Conservation (phyloP, 768 basidiomycete species). For the Tulasnella sp. region DNA sequence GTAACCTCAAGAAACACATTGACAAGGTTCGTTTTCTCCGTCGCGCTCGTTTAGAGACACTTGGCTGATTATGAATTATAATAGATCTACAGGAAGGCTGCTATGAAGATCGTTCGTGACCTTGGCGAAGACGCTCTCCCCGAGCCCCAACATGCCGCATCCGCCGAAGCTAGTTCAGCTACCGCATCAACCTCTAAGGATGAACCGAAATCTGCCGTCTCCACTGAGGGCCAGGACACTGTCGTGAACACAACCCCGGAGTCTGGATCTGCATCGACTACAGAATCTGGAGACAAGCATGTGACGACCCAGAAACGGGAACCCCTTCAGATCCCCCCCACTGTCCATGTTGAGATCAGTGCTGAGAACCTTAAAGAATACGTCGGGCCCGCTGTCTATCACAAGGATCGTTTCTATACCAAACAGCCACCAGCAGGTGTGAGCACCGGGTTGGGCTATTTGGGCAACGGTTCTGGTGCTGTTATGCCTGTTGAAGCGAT, state of each 20-base stretch:
- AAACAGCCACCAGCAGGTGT: slow-evolving; percentile 83
- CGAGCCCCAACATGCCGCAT: slow-evolving; percentile 47
- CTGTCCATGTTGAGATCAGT: slow-evolving; percentile 75
- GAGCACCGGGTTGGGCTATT: slow-evolving; percentile 89
- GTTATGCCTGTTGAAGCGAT: slow-evolving; percentile 97
- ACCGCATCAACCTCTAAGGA: neutral
- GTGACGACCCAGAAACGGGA: slow-evolving; percentile 74
- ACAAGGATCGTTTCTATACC: slow-evolving; percentile 88
- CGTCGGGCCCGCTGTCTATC: slow-evolving; percentile 92
- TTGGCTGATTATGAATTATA: neutral
- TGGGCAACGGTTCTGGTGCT: slow-evolving; percentile 93
- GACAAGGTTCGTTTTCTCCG: slow-evolving; percentile 66
- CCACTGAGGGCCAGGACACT: slow-evolving; percentile 35
- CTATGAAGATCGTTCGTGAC: slow-evolving; percentile 83
- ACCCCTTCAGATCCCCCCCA: slow-evolving; percentile 74
- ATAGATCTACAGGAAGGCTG: slow-evolving; percentile 95
- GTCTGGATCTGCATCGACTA: slow-evolving; percentile 40
- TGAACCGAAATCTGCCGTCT: neutral
- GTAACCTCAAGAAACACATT: slow-evolving; percentile 96
- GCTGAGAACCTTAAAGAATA: slow-evolving; percentile 91
- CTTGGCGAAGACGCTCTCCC: slow-evolving; percentile 83
- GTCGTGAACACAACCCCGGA: slow-evolving; percentile 46
- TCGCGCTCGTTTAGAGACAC: neutral
- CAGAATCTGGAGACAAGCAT: slow-evolving; percentile 40
- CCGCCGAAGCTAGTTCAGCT: slow-evolving; percentile 24